These are phyloP conservation scores for Elaphomyces granulatus DNA, from an alignment of 495 filamentous ascomycete species.

Conservation along the genomic window DNA sequence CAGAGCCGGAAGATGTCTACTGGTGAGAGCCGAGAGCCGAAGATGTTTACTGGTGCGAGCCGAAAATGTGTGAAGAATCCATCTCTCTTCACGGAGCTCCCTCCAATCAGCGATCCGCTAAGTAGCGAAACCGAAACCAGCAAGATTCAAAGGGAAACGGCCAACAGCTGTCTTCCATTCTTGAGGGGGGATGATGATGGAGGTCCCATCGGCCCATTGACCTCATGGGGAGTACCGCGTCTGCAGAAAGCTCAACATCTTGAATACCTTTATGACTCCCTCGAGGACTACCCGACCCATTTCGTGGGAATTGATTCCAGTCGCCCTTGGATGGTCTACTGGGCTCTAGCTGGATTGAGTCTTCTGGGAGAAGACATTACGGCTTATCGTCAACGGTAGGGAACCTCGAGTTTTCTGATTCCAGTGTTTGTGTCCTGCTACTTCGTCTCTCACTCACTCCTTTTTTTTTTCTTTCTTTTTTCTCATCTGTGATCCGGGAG, in stretches of 20 bases:
- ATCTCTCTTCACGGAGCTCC: conserved; percentile 46
- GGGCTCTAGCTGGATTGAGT: conserved; percentile 60
- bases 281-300: conserved; percentile 48
- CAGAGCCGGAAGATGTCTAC: background rate
- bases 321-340: conserved; percentile 88
- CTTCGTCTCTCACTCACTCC: background rate
- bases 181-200: conserved; percentile 32
- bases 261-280: conserved; percentile 52
- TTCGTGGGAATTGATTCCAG: conserved; percentile 66
- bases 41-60: conserved; percentile 8
- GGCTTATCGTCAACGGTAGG: conserved; percentile 48
- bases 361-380: conserved; percentile 64
- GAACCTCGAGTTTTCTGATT: conserved; percentile 1
- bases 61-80: conserved; percentile 38
- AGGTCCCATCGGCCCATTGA: conserved; percentile 36
- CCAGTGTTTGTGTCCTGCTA: conserved; percentile 1
- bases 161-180: conserved; percentile 54
- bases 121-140: conserved; percentile 53
- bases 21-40: background rate
- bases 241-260: conserved; percentile 59
- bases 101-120: conserved; percentile 52
- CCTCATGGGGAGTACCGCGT: conserved; percentile 54
- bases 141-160: conserved; percentile 48
- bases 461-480: conserved; percentile 7
- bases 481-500: no score